phyloP scores from a whole-genome alignment of 192 early-diverging fungal species.

The Spizellomyces punctatus region DNA sequence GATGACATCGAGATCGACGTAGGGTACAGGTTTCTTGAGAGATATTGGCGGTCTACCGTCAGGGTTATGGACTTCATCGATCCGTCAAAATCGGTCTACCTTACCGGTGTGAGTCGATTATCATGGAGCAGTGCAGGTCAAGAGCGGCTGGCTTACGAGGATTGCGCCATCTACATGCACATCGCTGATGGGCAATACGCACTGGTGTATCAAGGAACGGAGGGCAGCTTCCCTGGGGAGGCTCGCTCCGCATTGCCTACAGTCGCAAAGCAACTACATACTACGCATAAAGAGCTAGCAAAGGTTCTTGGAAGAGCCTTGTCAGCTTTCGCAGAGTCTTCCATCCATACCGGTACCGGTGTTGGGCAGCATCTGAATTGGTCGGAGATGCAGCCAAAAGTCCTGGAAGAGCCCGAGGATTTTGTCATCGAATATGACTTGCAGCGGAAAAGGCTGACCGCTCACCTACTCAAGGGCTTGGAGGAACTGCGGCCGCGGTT shows the following conservation, averaged over 20 bases:
- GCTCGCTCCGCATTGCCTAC: too few relatives aligned
- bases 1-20: conserved; percentile 1
- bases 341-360: not conserved
- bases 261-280: too few relatives aligned
- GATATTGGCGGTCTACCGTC: not conserved
- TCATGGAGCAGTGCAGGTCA: not conserved
- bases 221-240: too few relatives aligned
- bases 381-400: not conserved
- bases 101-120: conserved; percentile 1
- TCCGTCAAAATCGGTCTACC: conserved; percentile 1
- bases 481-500: not conserved
- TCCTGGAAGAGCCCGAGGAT: conserved; percentile 4
- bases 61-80: conserved; percentile 6
- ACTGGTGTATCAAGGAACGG: too few relatives aligned
- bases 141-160: not conserved
- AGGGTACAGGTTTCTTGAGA: conserved; percentile 1
- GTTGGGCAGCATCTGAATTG: not conserved
- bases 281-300: too few relatives aligned
- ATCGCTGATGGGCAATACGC: too few relatives aligned
- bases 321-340: too few relatives aligned
- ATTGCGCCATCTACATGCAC: too few relatives aligned
- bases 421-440: conserved; percentile 4
- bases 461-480: not conserved
- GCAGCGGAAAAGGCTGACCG: conserved; percentile 1
- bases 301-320: not conserved